These are phyloP conservation scores for Leptographium lundbergii DNA, from an alignment of 2,329 filamentous ascomycete species.

Conservation along the genomic window DNA sequence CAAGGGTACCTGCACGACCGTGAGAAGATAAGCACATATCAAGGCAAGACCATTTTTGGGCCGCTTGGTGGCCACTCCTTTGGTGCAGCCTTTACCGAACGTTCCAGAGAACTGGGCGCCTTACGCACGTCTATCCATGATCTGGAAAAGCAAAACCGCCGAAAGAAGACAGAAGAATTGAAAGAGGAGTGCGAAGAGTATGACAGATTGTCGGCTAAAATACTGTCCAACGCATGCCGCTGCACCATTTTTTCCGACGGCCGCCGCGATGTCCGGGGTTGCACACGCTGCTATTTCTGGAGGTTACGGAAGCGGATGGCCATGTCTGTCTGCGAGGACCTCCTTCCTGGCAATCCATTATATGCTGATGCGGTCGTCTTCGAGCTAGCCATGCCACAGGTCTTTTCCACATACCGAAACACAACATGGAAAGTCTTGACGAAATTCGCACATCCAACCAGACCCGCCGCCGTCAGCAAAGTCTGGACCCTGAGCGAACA, in stretches of 20 bases:
- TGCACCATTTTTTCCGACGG: slow-evolving; percentile 15
- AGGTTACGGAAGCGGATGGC: slow-evolving; percentile 17
- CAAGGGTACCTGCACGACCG: slow-evolving; percentile 35
- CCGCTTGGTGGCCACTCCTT: slow-evolving; percentile 28
- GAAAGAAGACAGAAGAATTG: slow-evolving; percentile 22
- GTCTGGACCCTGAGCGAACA: not conserved
- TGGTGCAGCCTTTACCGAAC: slow-evolving; percentile 30
- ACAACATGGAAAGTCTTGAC: slow-evolving; percentile 26
- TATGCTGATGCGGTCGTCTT: slow-evolving; percentile 25
- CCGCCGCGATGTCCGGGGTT: slow-evolving; percentile 16
- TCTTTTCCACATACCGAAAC: slow-evolving; percentile 26
- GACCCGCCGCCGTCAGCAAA: not conserved
- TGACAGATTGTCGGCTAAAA: slow-evolving; percentile 17
- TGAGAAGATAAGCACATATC: slow-evolving; percentile 10
- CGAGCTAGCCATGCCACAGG: slow-evolving; percentile 24
- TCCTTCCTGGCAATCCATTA: slow-evolving; percentile 20
- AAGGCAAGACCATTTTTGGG: slow-evolving; percentile 33
- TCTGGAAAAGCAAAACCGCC: slow-evolving; percentile 8
- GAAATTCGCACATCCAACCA: slow-evolving; percentile 14
- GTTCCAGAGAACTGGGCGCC: slow-evolving; percentile 13
- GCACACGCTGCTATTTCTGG: slow-evolving; percentile 23
- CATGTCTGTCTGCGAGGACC: slow-evolving; percentile 27
- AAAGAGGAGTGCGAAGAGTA: slow-evolving; percentile 17
- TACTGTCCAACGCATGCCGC: slow-evolving; percentile 20
- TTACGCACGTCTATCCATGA: slow-evolving; percentile 16